A percentile compares a stretch with the other conserved stretches of the same genome.
Conservation (phyloP, 306 rosid genomes). For the Chamaecrista fasciculata region DNA sequence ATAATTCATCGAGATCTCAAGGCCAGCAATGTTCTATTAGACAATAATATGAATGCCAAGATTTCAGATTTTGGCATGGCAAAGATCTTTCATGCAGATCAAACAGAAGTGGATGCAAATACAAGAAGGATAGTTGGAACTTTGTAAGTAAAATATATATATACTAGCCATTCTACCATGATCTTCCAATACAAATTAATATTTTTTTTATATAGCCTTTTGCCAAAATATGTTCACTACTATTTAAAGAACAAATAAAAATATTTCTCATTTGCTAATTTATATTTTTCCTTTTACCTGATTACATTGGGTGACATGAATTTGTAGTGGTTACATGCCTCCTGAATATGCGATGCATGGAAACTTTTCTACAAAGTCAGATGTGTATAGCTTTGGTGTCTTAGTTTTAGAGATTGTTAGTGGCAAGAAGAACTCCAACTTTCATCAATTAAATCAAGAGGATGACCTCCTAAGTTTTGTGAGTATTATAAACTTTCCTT, state of each 20-base stretch:
- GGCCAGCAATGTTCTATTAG: slow-evolving; percentile 36
- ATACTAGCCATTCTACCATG: no score
- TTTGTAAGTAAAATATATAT: no score
- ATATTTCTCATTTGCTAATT: neutral
- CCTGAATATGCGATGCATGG: neutral
- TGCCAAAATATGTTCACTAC: no score
- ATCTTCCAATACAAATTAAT: neutral
- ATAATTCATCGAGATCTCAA: slow-evolving; percentile 42
- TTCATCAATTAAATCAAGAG: neutral
- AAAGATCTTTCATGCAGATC: slow-evolving; percentile 19
- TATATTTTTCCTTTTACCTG: neutral
- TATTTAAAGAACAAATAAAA: no score
- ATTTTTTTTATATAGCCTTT: no score
- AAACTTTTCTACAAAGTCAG: neutral
- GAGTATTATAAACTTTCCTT: neutral
- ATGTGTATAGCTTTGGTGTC: slow-evolving; percentile 15
- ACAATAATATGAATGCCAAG: slow-evolving; percentile 33
- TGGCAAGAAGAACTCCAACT: slow-evolving; percentile 13
- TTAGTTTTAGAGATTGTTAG: slow-evolving; percentile 21
- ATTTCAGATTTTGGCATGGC: slow-evolving; percentile 49
- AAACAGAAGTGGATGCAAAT: slow-evolving; percentile 26
- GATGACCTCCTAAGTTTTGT: slow-evolving; percentile 18
- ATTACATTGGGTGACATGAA: neutral
- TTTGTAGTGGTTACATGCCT: neutral
- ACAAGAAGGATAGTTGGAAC: slow-evolving; percentile 31